phyloP scores from a whole-genome alignment of 116 monocot genomes.

The Cymodocea nodosa region DNA sequence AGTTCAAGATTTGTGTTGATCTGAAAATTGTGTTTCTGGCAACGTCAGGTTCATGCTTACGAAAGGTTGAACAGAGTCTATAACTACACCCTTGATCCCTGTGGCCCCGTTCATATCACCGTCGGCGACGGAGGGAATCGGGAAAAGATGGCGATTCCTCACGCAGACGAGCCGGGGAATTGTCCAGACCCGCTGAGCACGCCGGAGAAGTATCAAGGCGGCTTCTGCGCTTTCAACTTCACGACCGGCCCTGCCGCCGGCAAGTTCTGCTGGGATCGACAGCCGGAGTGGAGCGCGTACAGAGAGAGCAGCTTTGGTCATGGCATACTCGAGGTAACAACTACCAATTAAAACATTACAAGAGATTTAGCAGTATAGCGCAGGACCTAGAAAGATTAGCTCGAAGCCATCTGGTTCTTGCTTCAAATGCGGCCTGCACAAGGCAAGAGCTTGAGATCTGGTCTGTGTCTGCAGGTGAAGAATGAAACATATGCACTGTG shows the following conservation, averaged over 20 bases:
- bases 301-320: conserved; percentile 94
- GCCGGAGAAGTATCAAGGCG: conserved; percentile 40
- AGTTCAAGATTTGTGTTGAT: no score
- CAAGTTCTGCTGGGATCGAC: conserved; percentile 77
- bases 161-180: conserved; percentile 77
- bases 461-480: conserved; percentile 40
- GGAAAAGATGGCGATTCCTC: conserved; percentile 51
- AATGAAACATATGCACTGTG: conserved; percentile 84
- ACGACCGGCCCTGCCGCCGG: conserved; percentile 57
- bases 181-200: conserved; percentile 61
- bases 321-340: conserved; percentile 88
- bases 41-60: conserved; percentile 75
- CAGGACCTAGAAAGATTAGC: no score
- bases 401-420: no score
- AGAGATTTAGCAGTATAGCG: no score
- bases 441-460: background rate
- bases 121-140: conserved; percentile 85
- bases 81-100: conserved; percentile 61
- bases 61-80: conserved; percentile 84
- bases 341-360: no score
- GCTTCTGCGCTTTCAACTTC: conserved; percentile 73
- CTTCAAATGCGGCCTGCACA: no score
- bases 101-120: conserved; percentile 64
- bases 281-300: conserved; percentile 83
- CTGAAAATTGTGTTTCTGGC: no score